Percentiles rank a stretch among this genome's conserved stretches.
phyloP scores from a whole-genome alignment of 345 rosid genomes.

The Microcos paniculata region DNA sequence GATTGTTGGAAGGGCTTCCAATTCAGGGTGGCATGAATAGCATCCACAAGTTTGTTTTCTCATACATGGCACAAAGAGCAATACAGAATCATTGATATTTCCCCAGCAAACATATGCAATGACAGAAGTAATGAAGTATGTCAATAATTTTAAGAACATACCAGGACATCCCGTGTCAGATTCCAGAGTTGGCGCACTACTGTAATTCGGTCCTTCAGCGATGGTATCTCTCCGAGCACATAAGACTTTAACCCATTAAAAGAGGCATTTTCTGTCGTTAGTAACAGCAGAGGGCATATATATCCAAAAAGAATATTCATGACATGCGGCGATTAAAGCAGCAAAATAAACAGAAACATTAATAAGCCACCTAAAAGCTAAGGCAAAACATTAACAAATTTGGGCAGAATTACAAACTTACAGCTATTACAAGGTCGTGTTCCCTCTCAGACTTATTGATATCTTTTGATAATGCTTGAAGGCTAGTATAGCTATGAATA shows the following conservation, averaged over 20 bases:
- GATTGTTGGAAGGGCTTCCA: not conserved
- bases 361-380: not conserved
- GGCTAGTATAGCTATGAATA: constrained; percentile 71
- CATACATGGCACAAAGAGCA: not conserved
- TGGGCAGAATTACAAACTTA: constrained; percentile 36
- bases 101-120: not conserved
- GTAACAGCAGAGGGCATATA: constrained; percentile 18
- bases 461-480: constrained; percentile 64
- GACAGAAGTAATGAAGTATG: not conserved
- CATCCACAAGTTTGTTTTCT: not conserved
- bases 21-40: not conserved
- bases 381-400: constrained; percentile 9
- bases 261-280: constrained; percentile 22
- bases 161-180: constrained; percentile 91
- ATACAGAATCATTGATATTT: not conserved
- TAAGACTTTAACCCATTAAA: constrained; percentile 60
- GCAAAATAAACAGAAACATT: constrained; percentile 1
- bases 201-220: constrained; percentile 78
- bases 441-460: constrained; percentile 59
- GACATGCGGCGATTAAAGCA: not conserved
- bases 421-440: constrained; percentile 97
- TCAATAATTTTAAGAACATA: constrained; percentile 30
- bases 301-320: not conserved
- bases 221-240: constrained; percentile 96
- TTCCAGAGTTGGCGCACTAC: constrained; percentile 95